Conservation (phyloP, 2,329 filamentous ascomycete species). For the Phialophora chinensis region DNA sequence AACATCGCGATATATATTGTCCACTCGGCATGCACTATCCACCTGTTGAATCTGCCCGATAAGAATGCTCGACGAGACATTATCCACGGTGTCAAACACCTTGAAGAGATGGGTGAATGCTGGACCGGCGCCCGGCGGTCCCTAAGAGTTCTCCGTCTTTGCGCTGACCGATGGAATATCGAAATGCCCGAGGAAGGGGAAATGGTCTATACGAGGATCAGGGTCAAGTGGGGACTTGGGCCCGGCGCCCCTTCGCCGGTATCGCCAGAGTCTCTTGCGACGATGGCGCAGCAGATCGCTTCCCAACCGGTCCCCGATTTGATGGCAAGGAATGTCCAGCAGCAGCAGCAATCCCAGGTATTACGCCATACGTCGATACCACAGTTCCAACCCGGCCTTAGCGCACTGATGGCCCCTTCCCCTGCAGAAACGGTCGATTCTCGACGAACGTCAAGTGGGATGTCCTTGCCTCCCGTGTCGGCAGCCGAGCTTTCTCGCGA, state of each 20-base stretch:
- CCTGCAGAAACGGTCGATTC: constrained; percentile 32
- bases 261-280: constrained; percentile 55
- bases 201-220: constrained; percentile 75
- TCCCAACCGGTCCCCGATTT: constrained; percentile 35
- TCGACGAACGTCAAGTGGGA: constrained; percentile 33
- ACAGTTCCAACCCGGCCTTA: constrained; percentile 25
- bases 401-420: constrained; percentile 27
- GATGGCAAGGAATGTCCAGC: constrained; percentile 35
- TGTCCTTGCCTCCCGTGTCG: constrained; percentile 40
- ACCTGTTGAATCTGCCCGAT: constrained; percentile 89
- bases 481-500: constrained; percentile 39
- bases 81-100: constrained; percentile 84
- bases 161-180: constrained; percentile 88
- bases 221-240: constrained; percentile 72
- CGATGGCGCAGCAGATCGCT: constrained; percentile 36
- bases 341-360: constrained; percentile 40
- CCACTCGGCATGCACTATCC: constrained; percentile 92
- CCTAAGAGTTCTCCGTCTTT: constrained; percentile 80
- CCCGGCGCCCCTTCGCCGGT: constrained; percentile 60
- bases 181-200: constrained; percentile 83
- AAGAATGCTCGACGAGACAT: constrained; percentile 90
- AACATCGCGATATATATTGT: constrained; percentile 96
- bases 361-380: constrained; percentile 30
- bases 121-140: constrained; percentile 91
- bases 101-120: constrained; percentile 94